Base-by-base conservation (phyloP, 768 basidiomycete genomes). In the Tephrocybe sp. region DNA sequence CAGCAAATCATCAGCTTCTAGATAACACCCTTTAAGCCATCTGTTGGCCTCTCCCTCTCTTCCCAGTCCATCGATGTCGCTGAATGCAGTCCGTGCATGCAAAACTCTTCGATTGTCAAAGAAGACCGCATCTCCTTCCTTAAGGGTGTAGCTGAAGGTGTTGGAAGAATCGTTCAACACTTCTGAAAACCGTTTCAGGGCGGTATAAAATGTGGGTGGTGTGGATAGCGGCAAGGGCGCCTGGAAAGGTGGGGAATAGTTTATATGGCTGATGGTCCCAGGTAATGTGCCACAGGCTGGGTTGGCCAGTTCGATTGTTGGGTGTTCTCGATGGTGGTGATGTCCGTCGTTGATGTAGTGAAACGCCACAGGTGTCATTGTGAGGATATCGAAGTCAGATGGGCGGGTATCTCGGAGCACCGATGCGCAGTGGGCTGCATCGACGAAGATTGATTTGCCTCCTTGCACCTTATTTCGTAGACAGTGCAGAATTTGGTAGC, bases 191-290 rank as follows among this genome's bases (percentile, higher is more conserved):
- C 68, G 65, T 3, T 63, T 56, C 3, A 98, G 70, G 3, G 90
- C 88, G 1, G 70, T 59, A 60, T 86, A 89, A 59, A 91, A 86
- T 26, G 67, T 66, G 5, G 63, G 54, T 0, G 84, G 79, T 3
- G 85, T 85, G 26, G 68, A 62, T 17, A 78, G 62, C 0, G 78
- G 73, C 8, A 93, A 73, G 0, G 91, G 87, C 0, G 88, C 93
- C 70, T 96, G 93, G 78, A 98, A 98, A 0, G 94, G 95, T 0
- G 96, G 96, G 1, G 90, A 88, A 67, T 96, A 98, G 69, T 94
- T 98, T 62, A 98, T 79, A 53, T 86, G 78, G 38, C 71, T 68
- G 58, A 96, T 77, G 8, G 60, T 62, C 21, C 58, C 62, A 32
- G 45, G 43, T 21, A 55, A 41, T 36, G 21, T 64, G 50, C 20